phyloP scores from a whole-genome alignment of 768 basidiomycete species.

The Omphalotus guepiniiformis region DNA sequence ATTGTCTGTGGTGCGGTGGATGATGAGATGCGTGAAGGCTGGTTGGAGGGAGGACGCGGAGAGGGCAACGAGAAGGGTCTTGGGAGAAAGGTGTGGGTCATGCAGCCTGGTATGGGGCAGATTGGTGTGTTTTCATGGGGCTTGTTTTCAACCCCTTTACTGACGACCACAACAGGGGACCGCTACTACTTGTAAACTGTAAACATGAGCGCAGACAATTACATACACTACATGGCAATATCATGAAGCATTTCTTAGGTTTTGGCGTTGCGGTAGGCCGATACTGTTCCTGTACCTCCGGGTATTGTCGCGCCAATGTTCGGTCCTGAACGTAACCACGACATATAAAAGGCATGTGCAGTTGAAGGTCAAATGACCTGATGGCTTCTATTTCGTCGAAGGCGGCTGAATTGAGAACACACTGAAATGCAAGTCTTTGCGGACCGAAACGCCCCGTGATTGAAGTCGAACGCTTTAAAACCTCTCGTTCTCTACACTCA shows the following conservation, averaged over 20 bases:
- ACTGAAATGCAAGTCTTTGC: too few relatives aligned
- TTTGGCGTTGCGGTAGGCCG: neutral
- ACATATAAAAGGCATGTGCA: too few relatives aligned
- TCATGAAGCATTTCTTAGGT: neutral
- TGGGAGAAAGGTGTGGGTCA: slow-evolving; percentile 71
- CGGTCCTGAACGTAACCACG: too few relatives aligned
- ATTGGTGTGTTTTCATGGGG: slow-evolving; percentile 52
- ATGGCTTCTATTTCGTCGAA: too few relatives aligned
- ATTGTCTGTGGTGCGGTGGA: slow-evolving; percentile 86
- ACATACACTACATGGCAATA: too few relatives aligned
- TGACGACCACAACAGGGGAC: slow-evolving; percentile 25
- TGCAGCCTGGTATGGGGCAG: slow-evolving; percentile 87
- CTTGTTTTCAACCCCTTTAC: neutral
- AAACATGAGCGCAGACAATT: too few relatives aligned
- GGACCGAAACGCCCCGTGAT: too few relatives aligned
- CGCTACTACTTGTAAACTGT: slow-evolving; percentile 32
- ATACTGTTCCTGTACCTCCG: neutral
- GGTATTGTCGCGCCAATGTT: too few relatives aligned
- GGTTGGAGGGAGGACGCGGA: slow-evolving; percentile 56
- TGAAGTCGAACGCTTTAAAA: too few relatives aligned
- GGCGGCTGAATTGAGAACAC: too few relatives aligned
- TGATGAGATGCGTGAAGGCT: slow-evolving; percentile 67
- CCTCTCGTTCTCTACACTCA: too few relatives aligned
- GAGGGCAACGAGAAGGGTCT: slow-evolving; percentile 45
- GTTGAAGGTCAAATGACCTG: too few relatives aligned